phyloP scores from a whole-genome alignment of 495 filamentous ascomycete genomes.

The Neurospora sp. region DNA sequence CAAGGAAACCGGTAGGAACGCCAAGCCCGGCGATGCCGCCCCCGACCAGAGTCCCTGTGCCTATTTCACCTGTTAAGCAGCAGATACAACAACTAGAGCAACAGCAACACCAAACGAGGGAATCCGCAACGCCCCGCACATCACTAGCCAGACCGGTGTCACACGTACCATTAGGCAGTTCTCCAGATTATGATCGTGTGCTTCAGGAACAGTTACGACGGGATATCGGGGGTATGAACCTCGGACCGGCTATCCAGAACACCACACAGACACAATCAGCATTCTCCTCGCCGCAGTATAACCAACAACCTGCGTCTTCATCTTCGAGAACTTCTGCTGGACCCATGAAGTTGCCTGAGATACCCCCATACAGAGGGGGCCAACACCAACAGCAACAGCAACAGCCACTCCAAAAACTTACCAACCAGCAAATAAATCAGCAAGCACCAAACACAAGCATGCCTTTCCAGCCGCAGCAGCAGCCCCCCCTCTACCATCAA shows the following conservation, averaged over 20 bases:
- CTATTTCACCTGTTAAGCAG: slow-evolving; percentile 41
- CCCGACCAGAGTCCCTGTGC: slow-evolving; percentile 55
- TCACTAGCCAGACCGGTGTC: slow-evolving; percentile 31
- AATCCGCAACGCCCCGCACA: slow-evolving; percentile 36
- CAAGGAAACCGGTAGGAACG: slow-evolving; percentile 40
- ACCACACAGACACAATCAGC: slow-evolving; percentile 6
- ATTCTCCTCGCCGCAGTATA: slow-evolving; percentile 8
- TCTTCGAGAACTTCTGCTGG: slow-evolving; percentile 9
- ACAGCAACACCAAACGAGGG: slow-evolving; percentile 2
- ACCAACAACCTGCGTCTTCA: slow-evolving; percentile 14
- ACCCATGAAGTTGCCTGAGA: slow-evolving; percentile 39
- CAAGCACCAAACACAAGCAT: slow-evolving; percentile 9
- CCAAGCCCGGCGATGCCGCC: slow-evolving; percentile 25
- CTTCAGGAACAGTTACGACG: slow-evolving; percentile 49
- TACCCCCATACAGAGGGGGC: slow-evolving; percentile 40
- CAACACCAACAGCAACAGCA: slow-evolving; percentile 13
- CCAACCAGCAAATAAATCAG: slow-evolving; percentile 15
- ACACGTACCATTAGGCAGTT: slow-evolving; percentile 15
- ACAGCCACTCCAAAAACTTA: slow-evolving; percentile 19
- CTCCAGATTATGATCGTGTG: slow-evolving; percentile 49
- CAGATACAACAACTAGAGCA: slow-evolving; percentile 1
- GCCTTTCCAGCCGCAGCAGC: slow-evolving; percentile 9
- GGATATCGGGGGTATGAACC: slow-evolving; percentile 45
- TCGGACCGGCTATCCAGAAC: slow-evolving; percentile 18
- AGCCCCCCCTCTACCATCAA: slow-evolving; percentile 20